These are phyloP conservation scores for Durio zibethinus DNA, from an alignment of 345 rosid genomes.

Conservation along the genomic window DNA sequence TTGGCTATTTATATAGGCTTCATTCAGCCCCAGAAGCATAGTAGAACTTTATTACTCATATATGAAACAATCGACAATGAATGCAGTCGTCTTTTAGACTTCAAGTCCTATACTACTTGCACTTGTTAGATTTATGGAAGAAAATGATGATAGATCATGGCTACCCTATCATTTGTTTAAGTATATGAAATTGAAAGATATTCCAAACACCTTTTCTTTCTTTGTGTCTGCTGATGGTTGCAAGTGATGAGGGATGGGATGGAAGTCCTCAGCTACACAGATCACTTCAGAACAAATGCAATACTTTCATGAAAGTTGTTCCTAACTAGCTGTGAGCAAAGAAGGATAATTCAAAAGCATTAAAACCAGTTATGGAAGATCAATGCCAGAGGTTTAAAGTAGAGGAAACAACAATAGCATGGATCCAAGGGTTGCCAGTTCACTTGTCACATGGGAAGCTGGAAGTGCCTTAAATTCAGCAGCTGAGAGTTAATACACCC, in stretches of 20 bases:
- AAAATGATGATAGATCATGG: too few species aligned
- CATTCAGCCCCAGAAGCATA: neutral
- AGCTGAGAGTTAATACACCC: neutral
- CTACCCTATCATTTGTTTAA: neutral
- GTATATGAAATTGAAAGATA: neutral
- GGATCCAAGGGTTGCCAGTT: neutral
- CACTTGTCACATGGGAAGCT: neutral
- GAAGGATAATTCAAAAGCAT: neutral
- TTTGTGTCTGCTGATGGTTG: neutral
- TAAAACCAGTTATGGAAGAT: neutral
- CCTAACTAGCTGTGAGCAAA: neutral
- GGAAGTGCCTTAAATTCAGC: neutral
- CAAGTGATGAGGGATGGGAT: neutral
- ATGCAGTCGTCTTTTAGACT: too few species aligned
- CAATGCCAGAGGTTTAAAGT: neutral
- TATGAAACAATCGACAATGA: neutral
- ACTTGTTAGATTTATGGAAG: too few species aligned
- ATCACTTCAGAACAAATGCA: too few species aligned
- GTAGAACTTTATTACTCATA: neutral
- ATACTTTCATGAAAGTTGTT: too few species aligned
- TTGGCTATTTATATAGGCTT: neutral
- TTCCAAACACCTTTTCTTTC: neutral
- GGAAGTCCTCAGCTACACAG: neutral
- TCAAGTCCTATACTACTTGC: too few species aligned
- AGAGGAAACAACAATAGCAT: neutral